Evolutionary conservation across 352 stramenopile species (phyloP).

Genomic region (Globisporangium heterothallicum): DNA sequence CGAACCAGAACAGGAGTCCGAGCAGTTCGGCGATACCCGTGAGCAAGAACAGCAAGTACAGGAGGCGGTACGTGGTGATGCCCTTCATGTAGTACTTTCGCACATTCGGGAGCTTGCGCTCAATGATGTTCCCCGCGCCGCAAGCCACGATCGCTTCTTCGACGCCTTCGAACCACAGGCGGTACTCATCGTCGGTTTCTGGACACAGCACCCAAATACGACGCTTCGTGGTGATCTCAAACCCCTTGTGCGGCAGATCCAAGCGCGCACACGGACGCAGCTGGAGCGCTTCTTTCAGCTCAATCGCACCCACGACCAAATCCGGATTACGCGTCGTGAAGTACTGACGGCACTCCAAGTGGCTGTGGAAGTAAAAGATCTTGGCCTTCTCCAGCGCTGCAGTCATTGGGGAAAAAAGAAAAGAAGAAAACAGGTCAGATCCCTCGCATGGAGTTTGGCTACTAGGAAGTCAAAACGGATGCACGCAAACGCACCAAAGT

Average conservation of each 20-base stretch:
- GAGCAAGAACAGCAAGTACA: conserved; percentile 82
- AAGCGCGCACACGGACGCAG: conserved; percentile 69
- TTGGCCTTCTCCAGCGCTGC: conserved; percentile 75
- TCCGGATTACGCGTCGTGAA: conserved; percentile 83
- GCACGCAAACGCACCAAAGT: conserved; percentile 45
- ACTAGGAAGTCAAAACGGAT: neutral
- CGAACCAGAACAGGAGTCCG: conserved; percentile 75
- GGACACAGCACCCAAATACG: conserved; percentile 84
- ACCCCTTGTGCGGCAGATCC: conserved; percentile 76
- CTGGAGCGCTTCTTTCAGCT: conserved; percentile 82
- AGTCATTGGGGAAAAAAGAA: neutral
- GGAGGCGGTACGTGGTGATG: conserved; percentile 63
- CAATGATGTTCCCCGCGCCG: conserved; percentile 79
- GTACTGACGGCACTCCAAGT: conserved; percentile 83
- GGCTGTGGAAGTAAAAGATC: conserved; percentile 88
- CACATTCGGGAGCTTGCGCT: conserved; percentile 83
- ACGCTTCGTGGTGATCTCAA: conserved; percentile 75
- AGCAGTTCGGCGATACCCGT: conserved; percentile 63
- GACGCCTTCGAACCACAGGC: conserved; percentile 81
- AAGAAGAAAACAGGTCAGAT: neutral
- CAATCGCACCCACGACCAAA: conserved; percentile 71
- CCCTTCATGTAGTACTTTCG: conserved; percentile 89
- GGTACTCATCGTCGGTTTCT: conserved; percentile 80
- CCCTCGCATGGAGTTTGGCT: neutral
- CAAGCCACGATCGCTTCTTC: conserved; percentile 67